Evolutionary conservation across 768 basidiomycete genomes (phyloP).

Genomic region (Russula abietina): DNA sequence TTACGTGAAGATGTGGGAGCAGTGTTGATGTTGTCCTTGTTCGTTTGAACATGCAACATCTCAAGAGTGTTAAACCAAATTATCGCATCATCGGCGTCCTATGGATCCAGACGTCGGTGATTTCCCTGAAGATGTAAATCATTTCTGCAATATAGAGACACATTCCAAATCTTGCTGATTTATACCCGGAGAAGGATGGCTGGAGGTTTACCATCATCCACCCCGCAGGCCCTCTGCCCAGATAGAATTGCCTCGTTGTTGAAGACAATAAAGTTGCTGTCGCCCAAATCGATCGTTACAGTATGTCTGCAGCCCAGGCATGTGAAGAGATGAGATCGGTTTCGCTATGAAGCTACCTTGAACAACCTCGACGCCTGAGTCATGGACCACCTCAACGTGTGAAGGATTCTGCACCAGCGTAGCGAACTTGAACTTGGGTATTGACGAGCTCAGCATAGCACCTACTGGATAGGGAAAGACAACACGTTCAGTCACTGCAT

Average conservation of each 20-base stretch:
- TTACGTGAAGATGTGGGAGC: conserved; percentile 26
- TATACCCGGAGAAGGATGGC: no score
- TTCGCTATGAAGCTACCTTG: conserved; percentile 1
- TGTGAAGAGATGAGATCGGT: conserved; percentile 1
- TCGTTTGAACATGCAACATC: conserved; percentile 13
- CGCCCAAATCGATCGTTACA: conserved; percentile 13
- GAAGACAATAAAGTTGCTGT: not conserved
- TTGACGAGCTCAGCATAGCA: not conserved
- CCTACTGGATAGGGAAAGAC: not conserved
- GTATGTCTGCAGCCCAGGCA: conserved; percentile 2
- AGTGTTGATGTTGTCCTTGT: conserved; percentile 8
- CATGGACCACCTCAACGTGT: not conserved
- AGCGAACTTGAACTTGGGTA: not conserved
- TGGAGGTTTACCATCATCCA: no score
- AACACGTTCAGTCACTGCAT: not conserved
- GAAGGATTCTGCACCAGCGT: conserved; percentile 7
- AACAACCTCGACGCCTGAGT: not conserved
- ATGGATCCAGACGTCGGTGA: no score
- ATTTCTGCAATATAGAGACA: no score
- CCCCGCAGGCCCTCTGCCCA: no score
- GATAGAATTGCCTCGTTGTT: conserved; percentile 1
- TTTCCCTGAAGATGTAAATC: no score
- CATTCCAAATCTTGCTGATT: no score
- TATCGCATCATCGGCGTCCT: conserved; percentile 9
- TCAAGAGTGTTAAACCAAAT: conserved; percentile 5